Percentiles rank a stretch among this genome's conserved stretches.
phyloP scores from a whole-genome alignment of 345 rosid species.

The Moricandia moricandioides region DNA sequence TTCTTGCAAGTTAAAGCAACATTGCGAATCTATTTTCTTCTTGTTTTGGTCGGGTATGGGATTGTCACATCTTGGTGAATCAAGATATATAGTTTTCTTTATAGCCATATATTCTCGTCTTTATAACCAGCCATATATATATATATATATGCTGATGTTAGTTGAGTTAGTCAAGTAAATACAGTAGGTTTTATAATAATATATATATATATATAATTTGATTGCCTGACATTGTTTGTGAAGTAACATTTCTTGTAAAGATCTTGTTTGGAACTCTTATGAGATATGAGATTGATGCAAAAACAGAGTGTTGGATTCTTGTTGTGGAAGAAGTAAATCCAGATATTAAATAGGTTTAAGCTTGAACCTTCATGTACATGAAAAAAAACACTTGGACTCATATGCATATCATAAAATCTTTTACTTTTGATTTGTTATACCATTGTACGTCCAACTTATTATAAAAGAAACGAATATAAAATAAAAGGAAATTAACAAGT shows the following conservation, averaged over 20 bases:
- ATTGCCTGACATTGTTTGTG: neutral
- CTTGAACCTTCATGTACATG: neutral
- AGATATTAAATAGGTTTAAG: conserved; percentile 21
- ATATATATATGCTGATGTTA: conserved; percentile 10
- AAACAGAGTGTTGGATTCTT: conserved; percentile 45
- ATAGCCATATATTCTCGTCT: neutral
- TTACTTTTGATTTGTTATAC: conserved; percentile 1
- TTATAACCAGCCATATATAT: too few relatives aligned
- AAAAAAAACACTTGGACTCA: neutral
- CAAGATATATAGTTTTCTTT: conserved; percentile 11
- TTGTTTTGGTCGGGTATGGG: conserved; percentile 13
- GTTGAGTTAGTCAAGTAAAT: neutral
- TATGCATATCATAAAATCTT: neutral
- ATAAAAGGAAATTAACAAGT: too few relatives aligned
- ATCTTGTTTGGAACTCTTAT: conserved; percentile 78
- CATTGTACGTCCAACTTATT: neutral
- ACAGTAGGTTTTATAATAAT: neutral
- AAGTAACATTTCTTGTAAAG: neutral
- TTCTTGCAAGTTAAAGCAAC: conserved; percentile 38
- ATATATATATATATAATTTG: too few relatives aligned
- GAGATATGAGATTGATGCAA: conserved; percentile 28
- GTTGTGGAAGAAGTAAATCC: conserved; percentile 66
- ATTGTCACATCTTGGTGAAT: conserved; percentile 20
- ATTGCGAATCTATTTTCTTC: conserved; percentile 16
- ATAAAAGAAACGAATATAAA: neutral